Evolutionary conservation across 164 flowering plant genomes (phyloP).

Genomic region (Vitis labrusca): DNA sequence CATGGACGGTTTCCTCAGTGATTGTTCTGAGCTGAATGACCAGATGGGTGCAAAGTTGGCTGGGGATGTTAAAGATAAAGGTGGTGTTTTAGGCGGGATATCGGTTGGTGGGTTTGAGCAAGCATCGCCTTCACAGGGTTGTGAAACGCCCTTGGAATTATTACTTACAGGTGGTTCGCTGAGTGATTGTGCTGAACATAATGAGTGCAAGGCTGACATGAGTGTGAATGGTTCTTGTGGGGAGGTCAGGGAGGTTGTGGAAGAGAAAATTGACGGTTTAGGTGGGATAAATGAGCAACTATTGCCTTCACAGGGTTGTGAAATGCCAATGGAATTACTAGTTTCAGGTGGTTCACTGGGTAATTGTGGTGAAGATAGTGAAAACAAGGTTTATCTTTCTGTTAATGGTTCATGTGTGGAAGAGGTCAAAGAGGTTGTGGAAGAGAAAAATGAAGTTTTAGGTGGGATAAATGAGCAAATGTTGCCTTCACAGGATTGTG

Average conservation of each 20-base stretch:
- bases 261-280: conserved; percentile 1
- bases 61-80: too few species aligned
- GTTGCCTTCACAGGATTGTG: conserved; percentile 1
- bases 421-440: background rate
- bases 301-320: background rate
- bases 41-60: too few species aligned
- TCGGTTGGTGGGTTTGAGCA: background rate
- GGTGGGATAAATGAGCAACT: conserved; percentile 1
- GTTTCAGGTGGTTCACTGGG: conserved; percentile 1
- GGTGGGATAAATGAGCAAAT: background rate
- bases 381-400: conserved; percentile 12
- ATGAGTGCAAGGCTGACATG: background rate
- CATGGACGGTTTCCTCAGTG: background rate
- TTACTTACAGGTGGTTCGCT: background rate
- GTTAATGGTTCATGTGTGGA: background rate
- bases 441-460: background rate
- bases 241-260: background rate
- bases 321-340: conserved; percentile 8
- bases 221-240: background rate
- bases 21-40: background rate
- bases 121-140: background rate
- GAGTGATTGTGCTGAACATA: background rate
- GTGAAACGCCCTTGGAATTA: background rate
- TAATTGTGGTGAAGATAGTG: background rate
- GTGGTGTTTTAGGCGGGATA: too few species aligned